phyloP scores from a whole-genome alignment of 352 stramenopile genomes.

The Phytophthora melonis region DNA sequence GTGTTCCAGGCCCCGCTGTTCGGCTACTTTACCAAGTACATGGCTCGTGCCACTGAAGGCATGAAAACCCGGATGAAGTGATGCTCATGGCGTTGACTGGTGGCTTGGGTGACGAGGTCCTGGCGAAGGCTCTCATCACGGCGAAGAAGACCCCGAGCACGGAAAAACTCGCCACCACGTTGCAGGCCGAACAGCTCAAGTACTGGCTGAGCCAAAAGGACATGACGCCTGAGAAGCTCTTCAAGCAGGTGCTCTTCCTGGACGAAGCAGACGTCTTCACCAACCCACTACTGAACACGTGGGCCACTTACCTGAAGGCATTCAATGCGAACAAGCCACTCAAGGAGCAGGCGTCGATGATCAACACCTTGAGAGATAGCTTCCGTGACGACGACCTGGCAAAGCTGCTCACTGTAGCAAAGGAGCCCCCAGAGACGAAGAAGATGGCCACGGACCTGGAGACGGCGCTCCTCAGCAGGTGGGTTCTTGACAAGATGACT shows the following conservation, averaged over 20 bases:
- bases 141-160: not conserved
- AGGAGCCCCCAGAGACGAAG: too few species aligned
- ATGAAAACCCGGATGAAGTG: too few species aligned
- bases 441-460: too few species aligned
- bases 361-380: too few species aligned
- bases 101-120: not conserved
- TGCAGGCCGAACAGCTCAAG: not conserved
- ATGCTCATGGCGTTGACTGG: not conserved
- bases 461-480: too few species aligned
- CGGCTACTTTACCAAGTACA: not conserved
- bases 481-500: too few species aligned
- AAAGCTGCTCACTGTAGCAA: too few species aligned
- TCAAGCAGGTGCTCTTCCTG: not conserved
- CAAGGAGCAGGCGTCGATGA: too few species aligned
- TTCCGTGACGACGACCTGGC: too few species aligned
- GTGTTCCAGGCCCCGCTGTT: not conserved
- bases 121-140: not conserved
- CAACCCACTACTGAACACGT: not conserved
- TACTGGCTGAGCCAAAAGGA: not conserved
- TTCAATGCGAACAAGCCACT: not conserved
- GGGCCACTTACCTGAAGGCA: not conserved
- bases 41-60: not conserved
- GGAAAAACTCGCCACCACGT: not conserved
- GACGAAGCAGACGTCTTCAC: not conserved
- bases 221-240: not conserved